Base-by-base conservation (phyloP, 208 protist genomes). In the Acanthamoeba rhysodes region DNA sequence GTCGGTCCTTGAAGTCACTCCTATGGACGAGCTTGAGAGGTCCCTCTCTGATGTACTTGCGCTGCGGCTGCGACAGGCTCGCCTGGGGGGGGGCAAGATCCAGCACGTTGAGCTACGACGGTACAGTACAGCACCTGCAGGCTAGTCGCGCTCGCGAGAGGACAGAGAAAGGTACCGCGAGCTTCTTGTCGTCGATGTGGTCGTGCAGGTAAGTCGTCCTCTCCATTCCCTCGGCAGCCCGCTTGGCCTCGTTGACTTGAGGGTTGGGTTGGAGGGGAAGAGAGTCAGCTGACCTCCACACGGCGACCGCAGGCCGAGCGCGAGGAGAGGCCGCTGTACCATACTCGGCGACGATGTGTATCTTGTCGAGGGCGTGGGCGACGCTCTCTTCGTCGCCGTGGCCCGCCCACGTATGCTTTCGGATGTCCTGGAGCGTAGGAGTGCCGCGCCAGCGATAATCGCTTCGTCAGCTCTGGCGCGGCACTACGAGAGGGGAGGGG, bases 171-270 rank as follows among this genome's bases (percentile, higher is more conserved):
- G 59, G 32, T 34, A 82, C 74, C 74, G 74, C 74, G 6, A 82
- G 18, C 24, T 82, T 82, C 74, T 82, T 82, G 74, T 82, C 74
- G 24, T 82, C 74, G 41, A 82, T 45, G 45, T 82, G 74, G 12
- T 82, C 74, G 24, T 53, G 74, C 45, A 80, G n/a, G 72, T 80
- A 80, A 18, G 29, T 48, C 72, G 72, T 50, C 16, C 72, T 18
- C 72, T 80, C 72, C 72, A 80, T 80, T 34, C 72, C 72, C 37
- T 80, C 72, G 9, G 72, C 72, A 18, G 72, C 72, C 22, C 72
- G 72, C 72, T 80, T 80, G 72, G 72, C 72, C 72, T 80, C 72
- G 34, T 80, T 80, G 72, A 80, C 72, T 80, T 24, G 62, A 41
- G 37, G 37, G 37, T 41, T 41, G n/a, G n/a, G n/a, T n/a, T n/a